These are phyloP conservation scores for Chlamydomonas sp. DNA, from an alignment of 139 green algal genomes.

Conservation along the genomic window DNA sequence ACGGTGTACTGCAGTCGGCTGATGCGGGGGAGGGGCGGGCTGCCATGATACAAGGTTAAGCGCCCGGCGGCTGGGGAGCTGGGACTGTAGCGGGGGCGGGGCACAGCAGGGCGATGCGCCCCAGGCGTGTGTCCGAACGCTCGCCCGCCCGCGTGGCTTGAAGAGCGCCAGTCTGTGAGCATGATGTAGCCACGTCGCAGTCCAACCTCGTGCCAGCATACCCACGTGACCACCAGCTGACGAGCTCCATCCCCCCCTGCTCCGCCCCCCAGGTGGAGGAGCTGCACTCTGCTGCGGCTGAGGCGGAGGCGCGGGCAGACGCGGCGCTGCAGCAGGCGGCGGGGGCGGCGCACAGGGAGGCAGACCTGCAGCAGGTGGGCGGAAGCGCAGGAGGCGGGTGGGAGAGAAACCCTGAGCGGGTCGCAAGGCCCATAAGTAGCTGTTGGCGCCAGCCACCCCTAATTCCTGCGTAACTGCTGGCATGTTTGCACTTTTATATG, in stretches of 20 bases:
- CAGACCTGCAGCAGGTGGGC: conserved; percentile 47
- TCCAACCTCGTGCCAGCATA: not conserved
- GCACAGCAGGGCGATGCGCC: too few relatives aligned
- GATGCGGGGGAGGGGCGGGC: too few relatives aligned
- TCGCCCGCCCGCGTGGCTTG: not conserved
- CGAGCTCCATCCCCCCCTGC: not conserved
- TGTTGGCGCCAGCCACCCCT: too few relatives aligned
- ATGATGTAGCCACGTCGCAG: not conserved
- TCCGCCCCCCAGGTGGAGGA: conserved; percentile 9
- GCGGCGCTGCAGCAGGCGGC: conserved; percentile 26
- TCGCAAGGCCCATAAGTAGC: too few relatives aligned
- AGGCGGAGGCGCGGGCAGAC: conserved; percentile 33
- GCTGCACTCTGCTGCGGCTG: conserved; percentile 19
- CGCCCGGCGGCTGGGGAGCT: too few relatives aligned
- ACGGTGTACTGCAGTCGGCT: too few relatives aligned
- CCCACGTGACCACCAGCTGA: not conserved
- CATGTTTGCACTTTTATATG: too few relatives aligned
- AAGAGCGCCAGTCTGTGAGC: not conserved
- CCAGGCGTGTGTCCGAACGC: not conserved
- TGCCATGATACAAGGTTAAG: too few relatives aligned
- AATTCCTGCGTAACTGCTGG: too few relatives aligned
- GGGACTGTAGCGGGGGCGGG: too few relatives aligned
- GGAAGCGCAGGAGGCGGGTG: not conserved
- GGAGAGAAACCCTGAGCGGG: too few relatives aligned
- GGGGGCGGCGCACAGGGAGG: conserved; percentile 28